A percentile compares a stretch with the other conserved stretches of the same genome.
These are phyloP conservation scores for Trichoderma hamatum DNA, from an alignment of 2,329 filamentous ascomycete species.

Conservation along the genomic window DNA sequence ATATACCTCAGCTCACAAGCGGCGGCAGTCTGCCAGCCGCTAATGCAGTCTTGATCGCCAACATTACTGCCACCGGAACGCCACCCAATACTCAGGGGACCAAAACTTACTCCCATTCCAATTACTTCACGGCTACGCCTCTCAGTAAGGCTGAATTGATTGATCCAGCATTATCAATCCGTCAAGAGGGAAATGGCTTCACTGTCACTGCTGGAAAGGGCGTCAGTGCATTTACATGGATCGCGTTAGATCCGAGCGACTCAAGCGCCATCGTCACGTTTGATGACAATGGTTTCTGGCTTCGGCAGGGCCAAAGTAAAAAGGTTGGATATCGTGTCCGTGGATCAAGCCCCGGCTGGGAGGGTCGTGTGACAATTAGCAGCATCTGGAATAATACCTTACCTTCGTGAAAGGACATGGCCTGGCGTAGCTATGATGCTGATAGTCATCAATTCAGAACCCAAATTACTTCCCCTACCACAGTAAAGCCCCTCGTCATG, in stretches of 20 bases:
- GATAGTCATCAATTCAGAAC: background rate
- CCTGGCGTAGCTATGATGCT: background rate
- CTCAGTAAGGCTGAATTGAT: slow-evolving; percentile 6
- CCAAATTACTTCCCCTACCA: background rate
- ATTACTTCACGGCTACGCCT: slow-evolving; percentile 13
- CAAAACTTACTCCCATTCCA: slow-evolving; percentile 6
- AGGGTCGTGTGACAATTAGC: slow-evolving; percentile 8
- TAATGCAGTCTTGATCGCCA: slow-evolving; percentile 6
- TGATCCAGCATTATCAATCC: background rate
- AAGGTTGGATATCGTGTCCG: background rate
- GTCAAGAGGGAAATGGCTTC: background rate
- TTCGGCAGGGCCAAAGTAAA: slow-evolving; percentile 9
- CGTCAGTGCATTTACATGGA: slow-evolving; percentile 12
- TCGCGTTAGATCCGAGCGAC: slow-evolving; percentile 3
- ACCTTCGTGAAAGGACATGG: background rate
- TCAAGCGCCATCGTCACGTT: slow-evolving; percentile 8
- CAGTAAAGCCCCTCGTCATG: background rate
- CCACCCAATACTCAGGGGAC: slow-evolving; percentile 1
- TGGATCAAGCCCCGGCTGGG: slow-evolving; percentile 14
- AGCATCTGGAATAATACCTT: slow-evolving; percentile 17
- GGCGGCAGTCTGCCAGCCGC: background rate
- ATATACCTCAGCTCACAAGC: background rate
- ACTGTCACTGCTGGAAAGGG: slow-evolving; percentile 12
- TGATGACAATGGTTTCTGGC: slow-evolving; percentile 15
- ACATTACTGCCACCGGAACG: slow-evolving; percentile 10